phyloP scores from a whole-genome alignment of 2,329 filamentous ascomycete species.

The Pseudophaeomoniella oleicola region DNA sequence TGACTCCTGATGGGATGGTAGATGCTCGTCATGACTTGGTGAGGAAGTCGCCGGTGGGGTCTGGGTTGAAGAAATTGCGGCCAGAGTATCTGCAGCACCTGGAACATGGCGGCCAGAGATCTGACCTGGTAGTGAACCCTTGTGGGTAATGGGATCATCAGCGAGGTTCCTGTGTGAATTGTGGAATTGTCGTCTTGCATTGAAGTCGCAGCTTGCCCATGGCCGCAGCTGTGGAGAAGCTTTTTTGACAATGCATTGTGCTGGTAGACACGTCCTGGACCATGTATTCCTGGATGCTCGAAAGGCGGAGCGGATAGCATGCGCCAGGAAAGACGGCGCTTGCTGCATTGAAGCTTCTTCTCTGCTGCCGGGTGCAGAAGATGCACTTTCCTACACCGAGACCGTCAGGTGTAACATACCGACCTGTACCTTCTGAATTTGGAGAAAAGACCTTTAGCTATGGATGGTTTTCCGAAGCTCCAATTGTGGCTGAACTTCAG shows the following conservation, averaged over 20 bases:
- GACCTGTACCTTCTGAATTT: too few species aligned
- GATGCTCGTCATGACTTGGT: constrained; percentile 13
- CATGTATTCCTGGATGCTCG: constrained; percentile 18
- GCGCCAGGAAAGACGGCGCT: constrained; percentile 12
- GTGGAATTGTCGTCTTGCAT: background rate
- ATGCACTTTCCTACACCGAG: too few species aligned
- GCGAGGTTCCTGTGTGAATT: background rate
- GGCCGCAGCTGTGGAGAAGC: background rate
- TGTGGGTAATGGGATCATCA: background rate
- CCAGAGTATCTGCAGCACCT: too few species aligned
- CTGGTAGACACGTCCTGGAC: background rate
- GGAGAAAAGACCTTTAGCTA: too few species aligned
- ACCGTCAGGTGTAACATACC: too few species aligned
- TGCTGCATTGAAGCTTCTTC: constrained; percentile 11
- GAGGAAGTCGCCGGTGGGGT: background rate
- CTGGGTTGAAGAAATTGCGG: too few species aligned
- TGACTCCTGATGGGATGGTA: constrained; percentile 38
- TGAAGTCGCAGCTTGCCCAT: background rate
- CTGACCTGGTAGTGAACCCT: too few species aligned
- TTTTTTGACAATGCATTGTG: background rate
- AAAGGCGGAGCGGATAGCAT: constrained; percentile 13
- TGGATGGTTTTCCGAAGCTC: too few species aligned
- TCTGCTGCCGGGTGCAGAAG: too few species aligned
- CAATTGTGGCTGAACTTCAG: too few species aligned
- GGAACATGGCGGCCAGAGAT: too few species aligned